Evolutionary conservation across 75 land plant species (phyloP).

Genomic region (Adiantum capillusveneris): DNA sequence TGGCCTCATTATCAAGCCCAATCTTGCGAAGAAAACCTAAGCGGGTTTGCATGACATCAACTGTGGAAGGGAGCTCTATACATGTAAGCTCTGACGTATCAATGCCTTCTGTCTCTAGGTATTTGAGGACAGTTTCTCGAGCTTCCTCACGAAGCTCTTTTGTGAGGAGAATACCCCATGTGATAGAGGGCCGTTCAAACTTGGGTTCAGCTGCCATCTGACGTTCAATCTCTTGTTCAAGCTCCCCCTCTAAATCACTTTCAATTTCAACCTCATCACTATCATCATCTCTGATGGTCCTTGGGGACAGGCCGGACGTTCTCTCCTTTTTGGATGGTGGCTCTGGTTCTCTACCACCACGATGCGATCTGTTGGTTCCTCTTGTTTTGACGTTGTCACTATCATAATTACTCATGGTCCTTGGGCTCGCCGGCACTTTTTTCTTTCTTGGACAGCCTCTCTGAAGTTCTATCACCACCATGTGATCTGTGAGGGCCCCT

Average conservation of each 20-base stretch:
- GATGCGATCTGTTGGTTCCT: too few species aligned
- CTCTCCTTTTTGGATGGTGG: too few species aligned
- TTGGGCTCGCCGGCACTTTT: too few species aligned
- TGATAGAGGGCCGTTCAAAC: slow-evolving; percentile 37
- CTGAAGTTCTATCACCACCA: background rate
- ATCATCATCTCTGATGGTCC: slow-evolving; percentile 3
- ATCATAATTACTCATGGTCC: background rate
- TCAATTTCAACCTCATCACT: background rate
- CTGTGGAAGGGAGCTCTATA: slow-evolving; percentile 58
- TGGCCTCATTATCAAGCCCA: slow-evolving; percentile 60
- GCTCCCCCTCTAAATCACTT: slow-evolving; percentile 2
- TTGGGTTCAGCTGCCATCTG: slow-evolving; percentile 1
- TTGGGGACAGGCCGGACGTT: too few species aligned
- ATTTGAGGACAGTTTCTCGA: slow-evolving; percentile 49
- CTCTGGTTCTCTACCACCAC: too few species aligned
- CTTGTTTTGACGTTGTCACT: background rate
- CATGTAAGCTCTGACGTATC: slow-evolving; percentile 45
- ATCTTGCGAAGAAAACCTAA: slow-evolving; percentile 48
- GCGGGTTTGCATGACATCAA: slow-evolving; percentile 63
- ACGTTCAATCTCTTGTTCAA: background rate
- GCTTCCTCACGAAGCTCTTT: slow-evolving; percentile 52
- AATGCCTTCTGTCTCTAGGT: slow-evolving; percentile 52
- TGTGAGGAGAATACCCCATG: slow-evolving; percentile 64
- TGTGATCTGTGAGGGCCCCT: background rate
- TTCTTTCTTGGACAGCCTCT: too few species aligned